Evolutionary conservation across 495 filamentous ascomycete species (phyloP), one percentile per base, ranked within the genome.

Genomic region (Aspergillus biplanus): DNA sequence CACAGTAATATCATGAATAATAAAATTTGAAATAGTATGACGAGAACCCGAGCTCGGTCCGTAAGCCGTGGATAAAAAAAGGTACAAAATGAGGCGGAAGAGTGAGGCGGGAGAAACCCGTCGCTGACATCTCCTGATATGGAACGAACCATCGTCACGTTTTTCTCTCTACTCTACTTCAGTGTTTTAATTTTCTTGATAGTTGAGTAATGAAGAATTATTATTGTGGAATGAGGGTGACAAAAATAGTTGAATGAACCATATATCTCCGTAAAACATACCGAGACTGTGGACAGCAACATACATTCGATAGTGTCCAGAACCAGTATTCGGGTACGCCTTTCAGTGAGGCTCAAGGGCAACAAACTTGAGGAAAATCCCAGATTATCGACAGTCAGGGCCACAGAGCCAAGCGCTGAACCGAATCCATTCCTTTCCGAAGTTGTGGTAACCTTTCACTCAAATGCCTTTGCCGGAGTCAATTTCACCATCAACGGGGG

Each of bases 401-500:
- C 21, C 21, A 27, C 21, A 27, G 21, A 27, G 21, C 21, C 1
- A 27, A 27, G 21, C 21, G 21, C 21, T 27, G 21, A 27, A 27
- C 21, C 21, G 21, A 27, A 27, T 27, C 21, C 21, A 27, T 27
- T 27, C 21, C 21, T 27, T 27, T 27, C 21, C 21, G 21, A 27
- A 1, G 21, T 1, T 27, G 21, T 27, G 21, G 21, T 27, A 27
- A 27, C 21, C 21, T 27, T 27, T 27, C 21, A 27, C 21, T 27
- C 21, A 27, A 27, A 27, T 27, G 21, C 21, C 21, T 27, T 44
- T n/a, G n/a, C 39, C n/a, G 65, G 66, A 6, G 47, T 68, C 47
- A 80, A 48, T 21, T 59, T 74, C 9, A 78, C 68, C 70, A 73
- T 73, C 62, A 83, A 58, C 0, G 73, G 64, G 7, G 42, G 42